Evolutionary conservation across 2,329 filamentous ascomycete genomes (phyloP).

Genomic region (Calonectria pauciramosa): DNA sequence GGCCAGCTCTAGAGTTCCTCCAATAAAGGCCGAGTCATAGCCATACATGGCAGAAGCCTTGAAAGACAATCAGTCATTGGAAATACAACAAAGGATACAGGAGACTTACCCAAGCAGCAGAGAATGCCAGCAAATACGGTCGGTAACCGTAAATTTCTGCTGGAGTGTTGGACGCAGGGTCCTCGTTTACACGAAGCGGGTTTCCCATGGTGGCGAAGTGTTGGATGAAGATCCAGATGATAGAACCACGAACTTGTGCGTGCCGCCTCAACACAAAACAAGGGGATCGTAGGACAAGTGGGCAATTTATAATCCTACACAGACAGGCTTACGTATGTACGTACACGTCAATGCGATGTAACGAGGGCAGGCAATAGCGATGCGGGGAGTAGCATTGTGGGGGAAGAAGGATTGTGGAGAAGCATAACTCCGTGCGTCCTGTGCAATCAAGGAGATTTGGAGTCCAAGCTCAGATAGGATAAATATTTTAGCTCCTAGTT

Average conservation of each 20-base stretch:
- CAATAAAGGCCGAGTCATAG: constrained; percentile 6
- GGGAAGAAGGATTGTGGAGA: neutral
- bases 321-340: neutral
- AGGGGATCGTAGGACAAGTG: too few relatives aligned
- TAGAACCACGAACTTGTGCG: neutral
- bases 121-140: constrained; percentile 18
- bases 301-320: neutral
- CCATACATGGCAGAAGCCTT: constrained; percentile 14
- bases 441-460: neutral
- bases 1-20: neutral
- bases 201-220: neutral
- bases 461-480: neutral
- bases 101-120: constrained; percentile 33
- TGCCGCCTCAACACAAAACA: neutral
- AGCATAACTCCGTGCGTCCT: neutral
- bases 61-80: neutral
- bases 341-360: neutral
- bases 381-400: constrained; percentile 7
- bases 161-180: constrained; percentile 4
- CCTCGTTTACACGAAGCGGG: neutral
- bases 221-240: neutral
- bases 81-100: too few relatives aligned
- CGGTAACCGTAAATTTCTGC: constrained; percentile 14
- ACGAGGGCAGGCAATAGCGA: neutral
- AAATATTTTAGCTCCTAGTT: neutral